phyloP scores from a whole-genome alignment of 2,329 filamentous ascomycete species.

The Cadophora sp. region DNA sequence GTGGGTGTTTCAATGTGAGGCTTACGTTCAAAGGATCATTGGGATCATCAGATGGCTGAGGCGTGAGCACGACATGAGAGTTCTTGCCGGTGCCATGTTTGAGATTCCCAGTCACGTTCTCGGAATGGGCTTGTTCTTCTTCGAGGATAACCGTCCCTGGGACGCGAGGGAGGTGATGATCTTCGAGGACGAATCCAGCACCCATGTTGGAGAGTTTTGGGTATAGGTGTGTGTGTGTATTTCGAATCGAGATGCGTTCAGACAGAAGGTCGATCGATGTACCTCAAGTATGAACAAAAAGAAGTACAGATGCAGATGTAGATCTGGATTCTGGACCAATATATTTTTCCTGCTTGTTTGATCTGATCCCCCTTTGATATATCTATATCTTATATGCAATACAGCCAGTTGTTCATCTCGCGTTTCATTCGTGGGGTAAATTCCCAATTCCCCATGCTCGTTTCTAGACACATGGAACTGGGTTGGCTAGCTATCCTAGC shows the following conservation, averaged over 20 bases:
- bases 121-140: conserved; percentile 32
- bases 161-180: conserved; percentile 27
- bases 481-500: no score
- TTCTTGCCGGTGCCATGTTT: conserved; percentile 36
- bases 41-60: conserved; percentile 55
- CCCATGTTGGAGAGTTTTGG: conserved; percentile 22
- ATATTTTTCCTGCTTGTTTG: no score
- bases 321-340: no score
- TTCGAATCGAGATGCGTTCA: neutral
- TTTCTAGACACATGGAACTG: no score
- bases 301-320: neutral
- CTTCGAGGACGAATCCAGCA: conserved; percentile 30
- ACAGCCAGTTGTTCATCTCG: neutral
- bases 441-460: neutral
- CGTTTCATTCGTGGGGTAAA: conserved; percentile 2
- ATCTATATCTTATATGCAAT: conserved; percentile 6
- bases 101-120: conserved; percentile 28
- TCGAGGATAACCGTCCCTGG: conserved; percentile 36
- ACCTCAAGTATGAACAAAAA: neutral
- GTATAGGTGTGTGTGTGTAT: no score
- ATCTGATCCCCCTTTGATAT: neutral
- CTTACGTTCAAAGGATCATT: conserved; percentile 54
- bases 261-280: neutral
- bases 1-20: no score
- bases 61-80: conserved; percentile 36